phyloP scores from a whole-genome alignment of 2,329 filamentous ascomycete species.

The Colletotrichum sp. region DNA sequence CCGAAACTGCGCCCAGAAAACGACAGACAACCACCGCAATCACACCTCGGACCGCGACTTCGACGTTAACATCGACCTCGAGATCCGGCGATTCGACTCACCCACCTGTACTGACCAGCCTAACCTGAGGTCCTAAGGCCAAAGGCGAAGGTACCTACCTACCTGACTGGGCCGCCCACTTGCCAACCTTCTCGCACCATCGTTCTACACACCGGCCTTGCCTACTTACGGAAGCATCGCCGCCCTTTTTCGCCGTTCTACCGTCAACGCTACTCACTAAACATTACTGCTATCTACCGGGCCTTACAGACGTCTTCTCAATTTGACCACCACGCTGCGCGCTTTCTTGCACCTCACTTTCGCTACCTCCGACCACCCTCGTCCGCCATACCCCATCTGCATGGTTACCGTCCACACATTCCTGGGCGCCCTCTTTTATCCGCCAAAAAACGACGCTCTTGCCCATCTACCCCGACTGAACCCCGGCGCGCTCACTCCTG shows the following conservation, averaged over 20 bases:
- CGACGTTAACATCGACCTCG: background rate
- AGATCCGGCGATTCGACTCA: background rate
- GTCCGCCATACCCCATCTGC: slow-evolving; percentile 3
- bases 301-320: background rate
- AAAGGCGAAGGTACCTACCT: background rate
- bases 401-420: background rate
- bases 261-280: background rate
- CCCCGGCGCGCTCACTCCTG: slow-evolving; percentile 1
- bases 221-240: background rate
- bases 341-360: background rate
- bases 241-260: background rate
- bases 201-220: background rate
- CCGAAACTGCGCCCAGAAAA: background rate
- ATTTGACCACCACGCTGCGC: background rate
- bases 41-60: background rate
- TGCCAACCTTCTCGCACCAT: background rate
- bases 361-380: background rate
- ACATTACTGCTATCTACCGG: background rate
- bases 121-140: background rate
- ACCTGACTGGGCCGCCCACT: background rate
- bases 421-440: slow-evolving; percentile 11
- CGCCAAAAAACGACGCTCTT: background rate
- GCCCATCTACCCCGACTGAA: background rate
- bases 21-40: background rate
- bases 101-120: background rate